A percentile compares a stretch with the other conserved stretches of the same genome.
Evolutionary conservation across 441 rosid genomes (phyloP).

Genomic region (Pelargonium myrrhifolium): DNA sequence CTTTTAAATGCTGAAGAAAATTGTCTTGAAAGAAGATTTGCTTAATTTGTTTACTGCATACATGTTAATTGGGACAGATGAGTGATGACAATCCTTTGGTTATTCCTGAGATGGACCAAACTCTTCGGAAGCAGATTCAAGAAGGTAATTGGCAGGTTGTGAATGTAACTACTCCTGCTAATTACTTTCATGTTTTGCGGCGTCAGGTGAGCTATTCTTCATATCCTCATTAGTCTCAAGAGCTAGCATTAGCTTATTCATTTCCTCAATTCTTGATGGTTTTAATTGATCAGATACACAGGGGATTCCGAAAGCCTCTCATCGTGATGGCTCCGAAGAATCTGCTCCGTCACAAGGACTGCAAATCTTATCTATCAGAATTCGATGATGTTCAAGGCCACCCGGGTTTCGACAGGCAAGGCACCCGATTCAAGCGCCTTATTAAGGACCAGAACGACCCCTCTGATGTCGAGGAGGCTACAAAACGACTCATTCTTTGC

Average conservation of each 20-base stretch:
- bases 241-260: constrained; percentile 7
- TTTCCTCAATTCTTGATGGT: constrained; percentile 16
- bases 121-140: constrained; percentile 86
- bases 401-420: constrained; percentile 97
- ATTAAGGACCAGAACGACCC: constrained; percentile 87
- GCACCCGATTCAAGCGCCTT: constrained; percentile 90
- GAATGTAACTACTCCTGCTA: constrained; percentile 96
- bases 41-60: neutral
- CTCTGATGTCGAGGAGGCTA: constrained; percentile 81
- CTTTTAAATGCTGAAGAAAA: neutral
- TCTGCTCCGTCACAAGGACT: constrained; percentile 90
- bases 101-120: constrained; percentile 93
- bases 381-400: constrained; percentile 98
- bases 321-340: constrained; percentile 92
- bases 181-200: constrained; percentile 91
- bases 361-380: constrained; percentile 91
- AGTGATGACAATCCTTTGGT: constrained; percentile 86
- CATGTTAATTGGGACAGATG: constrained; percentile 45
- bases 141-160: constrained; percentile 98
- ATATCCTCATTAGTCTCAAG: neutral
- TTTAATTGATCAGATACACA: constrained; percentile 56
- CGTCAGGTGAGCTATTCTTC: constrained; percentile 60
- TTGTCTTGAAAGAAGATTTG: neutral
- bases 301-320: constrained; percentile 93
- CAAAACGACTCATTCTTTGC: constrained; percentile 86